Evolutionary conservation across 2,329 filamentous ascomycete species (phyloP).

Genomic region (Ophiocordyceps camponoti-floridani): DNA sequence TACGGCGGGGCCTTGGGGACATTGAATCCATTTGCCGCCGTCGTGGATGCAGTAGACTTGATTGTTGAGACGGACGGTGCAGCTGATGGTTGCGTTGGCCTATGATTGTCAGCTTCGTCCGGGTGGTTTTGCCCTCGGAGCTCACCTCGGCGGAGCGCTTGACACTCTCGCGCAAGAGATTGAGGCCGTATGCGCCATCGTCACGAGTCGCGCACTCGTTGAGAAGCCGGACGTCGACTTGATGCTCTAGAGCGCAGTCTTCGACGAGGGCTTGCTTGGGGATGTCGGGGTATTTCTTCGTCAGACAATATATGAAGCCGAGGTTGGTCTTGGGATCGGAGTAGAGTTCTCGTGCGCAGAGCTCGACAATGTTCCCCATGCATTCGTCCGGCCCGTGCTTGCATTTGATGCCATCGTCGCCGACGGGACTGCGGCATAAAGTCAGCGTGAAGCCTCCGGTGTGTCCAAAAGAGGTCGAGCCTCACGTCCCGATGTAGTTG

Average conservation of each 20-base stretch:
- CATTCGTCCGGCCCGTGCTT: constrained; percentile 80
- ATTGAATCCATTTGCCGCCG: constrained; percentile 61
- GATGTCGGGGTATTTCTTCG: constrained; percentile 56
- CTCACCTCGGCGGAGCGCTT: constrained; percentile 39
- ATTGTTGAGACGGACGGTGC: constrained; percentile 62
- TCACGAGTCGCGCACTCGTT: constrained; percentile 70
- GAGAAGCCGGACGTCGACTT: constrained; percentile 62
- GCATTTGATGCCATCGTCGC: constrained; percentile 71
- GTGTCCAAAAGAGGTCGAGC: not conserved
- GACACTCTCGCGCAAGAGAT: constrained; percentile 50
- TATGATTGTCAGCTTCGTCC: constrained; percentile 9
- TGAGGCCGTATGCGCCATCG: constrained; percentile 52
- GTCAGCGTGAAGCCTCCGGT: no score
- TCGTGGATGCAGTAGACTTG: constrained; percentile 75
- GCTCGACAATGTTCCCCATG: constrained; percentile 83
- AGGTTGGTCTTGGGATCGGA: constrained; percentile 75
- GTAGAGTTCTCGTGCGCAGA: constrained; percentile 73
- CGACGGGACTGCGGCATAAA: constrained; percentile 48
- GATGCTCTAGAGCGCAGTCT: constrained; percentile 80
- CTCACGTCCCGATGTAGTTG: constrained; percentile 72
- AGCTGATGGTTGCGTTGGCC: constrained; percentile 52
- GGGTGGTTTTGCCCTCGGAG: constrained; percentile 1
- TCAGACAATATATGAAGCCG: constrained; percentile 85
- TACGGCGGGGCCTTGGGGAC: constrained; percentile 47
- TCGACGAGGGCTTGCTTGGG: constrained; percentile 63